Base-by-base conservation (phyloP, 257 asterid genomes). In the Jasminum sambac region DNA sequence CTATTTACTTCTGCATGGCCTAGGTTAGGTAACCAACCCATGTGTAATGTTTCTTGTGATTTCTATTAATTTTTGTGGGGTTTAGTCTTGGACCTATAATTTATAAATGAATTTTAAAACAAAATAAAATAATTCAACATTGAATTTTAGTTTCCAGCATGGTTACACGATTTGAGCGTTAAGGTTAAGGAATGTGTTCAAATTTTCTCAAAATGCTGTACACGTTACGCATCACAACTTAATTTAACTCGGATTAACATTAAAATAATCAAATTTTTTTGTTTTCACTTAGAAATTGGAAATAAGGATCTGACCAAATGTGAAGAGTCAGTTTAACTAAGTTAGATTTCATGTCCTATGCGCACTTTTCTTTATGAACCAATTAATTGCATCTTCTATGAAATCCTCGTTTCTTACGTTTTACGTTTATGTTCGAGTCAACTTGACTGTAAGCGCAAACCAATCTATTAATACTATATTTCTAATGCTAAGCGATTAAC, bases 21-120 rank as follows among this genome's bases (percentile, higher is more conserved):
- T 55, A 9, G 62, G 36, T 55, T 55, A 55, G 62, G 62, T 55
- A 23, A 55, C 23, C 62, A 55, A 55, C 13, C 34, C 62, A 55
- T 55, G 8, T 23, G 16, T 21, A 55, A 23, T 4, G 62, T 55
- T 23, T 55, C 36, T 55, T 55, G 34, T 55, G 62, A 21, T 17
- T 17, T 50, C 24, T 7, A 50, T 55, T 34, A 8, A 55, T 23
- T 55, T 55, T 23, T 26, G 23, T 14, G 62, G 62, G 7, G 16
- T 9, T n/a, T 14, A 48, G n/a, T 14, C 17, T 46, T 50, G 19
- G 59, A 48, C 10, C 25, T 48, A 48, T 48, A 30, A 30, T 50
- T 50, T 50, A 50, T 50, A 50, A 50, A 50, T 19, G 59, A 50
- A 50, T 50, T 50, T 19, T 10, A 43, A 44, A 55, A 11, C 7